phyloP scores from a whole-genome alignment of 2,329 filamentous ascomycete genomes.

The Colletotrichum kahawae region DNA sequence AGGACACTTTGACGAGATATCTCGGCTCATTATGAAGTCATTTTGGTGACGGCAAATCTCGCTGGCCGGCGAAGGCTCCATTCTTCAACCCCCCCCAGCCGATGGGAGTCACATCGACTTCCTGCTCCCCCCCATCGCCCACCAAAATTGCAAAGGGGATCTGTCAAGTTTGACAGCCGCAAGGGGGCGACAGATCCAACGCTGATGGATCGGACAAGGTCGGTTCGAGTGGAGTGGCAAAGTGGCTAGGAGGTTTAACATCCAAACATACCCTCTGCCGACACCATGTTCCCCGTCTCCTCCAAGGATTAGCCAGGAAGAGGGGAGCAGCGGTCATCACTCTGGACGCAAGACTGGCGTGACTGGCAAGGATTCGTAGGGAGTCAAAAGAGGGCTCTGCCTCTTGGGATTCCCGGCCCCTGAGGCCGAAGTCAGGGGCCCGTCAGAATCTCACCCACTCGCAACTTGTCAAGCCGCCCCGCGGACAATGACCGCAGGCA shows the following conservation, averaged over 20 bases:
- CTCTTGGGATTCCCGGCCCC: neutral
- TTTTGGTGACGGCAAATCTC: neutral
- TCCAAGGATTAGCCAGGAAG: conserved; percentile 14
- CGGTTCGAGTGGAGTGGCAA: conserved; percentile 18
- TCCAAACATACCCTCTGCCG: conserved; percentile 20
- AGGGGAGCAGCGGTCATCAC: conserved; percentile 8
- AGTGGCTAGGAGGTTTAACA: conserved; percentile 13
- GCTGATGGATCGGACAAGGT: conserved; percentile 21
- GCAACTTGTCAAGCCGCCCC: neutral
- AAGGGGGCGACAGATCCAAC: conserved; percentile 20
- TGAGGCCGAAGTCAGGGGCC: conserved; percentile 6
- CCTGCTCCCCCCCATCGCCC: neutral
- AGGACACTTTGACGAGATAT: conserved; percentile 5
- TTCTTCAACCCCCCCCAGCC: neutral
- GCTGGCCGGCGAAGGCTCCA: neutral
- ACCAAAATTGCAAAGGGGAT: conserved; percentile 19
- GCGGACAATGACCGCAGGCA: conserved; percentile 11
- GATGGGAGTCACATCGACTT: conserved; percentile 2
- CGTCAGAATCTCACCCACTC: conserved; percentile 4
- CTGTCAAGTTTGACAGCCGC: conserved; percentile 24
- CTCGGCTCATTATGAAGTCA: conserved; percentile 22
- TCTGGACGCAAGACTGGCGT: conserved; percentile 18
- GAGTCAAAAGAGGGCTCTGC: neutral
- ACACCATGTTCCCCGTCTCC: conserved; percentile 2
- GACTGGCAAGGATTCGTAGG: conserved; percentile 5